A percentile compares a stretch with the other conserved stretches of the same genome.
These are phyloP conservation scores for Phoenix dactylifera DNA, from an alignment of 176 grass and related monocot genomes.

Conservation along the genomic window DNA sequence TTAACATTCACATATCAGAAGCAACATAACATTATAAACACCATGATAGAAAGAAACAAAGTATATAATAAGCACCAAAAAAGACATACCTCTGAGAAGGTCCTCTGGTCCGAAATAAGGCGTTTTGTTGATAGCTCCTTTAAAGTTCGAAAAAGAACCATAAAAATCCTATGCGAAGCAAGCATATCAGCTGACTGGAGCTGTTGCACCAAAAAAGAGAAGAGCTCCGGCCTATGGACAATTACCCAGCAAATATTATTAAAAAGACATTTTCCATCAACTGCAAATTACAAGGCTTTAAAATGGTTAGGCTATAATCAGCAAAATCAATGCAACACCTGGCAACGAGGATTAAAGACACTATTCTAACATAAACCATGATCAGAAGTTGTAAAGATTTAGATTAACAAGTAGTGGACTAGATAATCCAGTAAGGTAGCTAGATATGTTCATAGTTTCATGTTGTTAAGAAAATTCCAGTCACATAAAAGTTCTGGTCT, in stretches of 20 bases:
- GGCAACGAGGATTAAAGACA: too few relatives aligned
- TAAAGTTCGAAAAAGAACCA: slow-evolving; percentile 89
- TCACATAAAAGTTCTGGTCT: too few relatives aligned
- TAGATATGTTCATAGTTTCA: too few relatives aligned
- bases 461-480: too few relatives aligned
- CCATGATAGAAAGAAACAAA: not conserved
- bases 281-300: too few relatives aligned
- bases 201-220: slow-evolving; percentile 74
- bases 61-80: slow-evolving; percentile 4
- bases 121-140: slow-evolving; percentile 98
- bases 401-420: too few relatives aligned
- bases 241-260: not conserved
- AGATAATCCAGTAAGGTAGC: too few relatives aligned
- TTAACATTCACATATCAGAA: too few relatives aligned
- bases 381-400: too few relatives aligned
- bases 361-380: too few relatives aligned
- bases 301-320: too few relatives aligned
- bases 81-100: slow-evolving; percentile 63
- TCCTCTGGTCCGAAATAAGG: slow-evolving; percentile 70
- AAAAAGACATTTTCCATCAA: not conserved
- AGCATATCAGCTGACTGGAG: slow-evolving; percentile 77
- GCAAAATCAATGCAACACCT: too few relatives aligned
- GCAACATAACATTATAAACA: not conserved
- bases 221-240: slow-evolving; percentile 61
- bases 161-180: slow-evolving; percentile 83